phyloP scores from a whole-genome alignment of 306 rosid species.

The Boehmeria nivea region DNA sequence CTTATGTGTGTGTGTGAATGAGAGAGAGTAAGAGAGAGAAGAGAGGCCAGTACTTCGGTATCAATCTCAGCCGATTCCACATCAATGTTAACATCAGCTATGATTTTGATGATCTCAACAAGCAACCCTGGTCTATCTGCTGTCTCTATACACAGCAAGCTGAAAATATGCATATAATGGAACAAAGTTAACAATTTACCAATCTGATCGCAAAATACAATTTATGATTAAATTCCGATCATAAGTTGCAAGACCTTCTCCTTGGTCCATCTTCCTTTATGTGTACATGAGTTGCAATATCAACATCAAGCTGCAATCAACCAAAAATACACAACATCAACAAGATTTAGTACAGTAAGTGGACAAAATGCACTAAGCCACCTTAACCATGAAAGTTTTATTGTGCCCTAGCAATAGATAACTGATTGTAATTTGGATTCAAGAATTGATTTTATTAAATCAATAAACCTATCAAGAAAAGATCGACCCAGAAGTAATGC shows the following conservation, averaged over 20 bases:
- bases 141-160: slow-evolving; percentile 85
- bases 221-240: slow-evolving; percentile 9
- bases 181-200: slow-evolving; percentile 12
- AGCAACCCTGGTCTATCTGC: slow-evolving; percentile 91
- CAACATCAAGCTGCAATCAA: slow-evolving; percentile 57
- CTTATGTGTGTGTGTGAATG: not conserved
- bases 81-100: slow-evolving; percentile 83
- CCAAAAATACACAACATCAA: too few species aligned
- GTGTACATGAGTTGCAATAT: slow-evolving; percentile 69
- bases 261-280: slow-evolving; percentile 86
- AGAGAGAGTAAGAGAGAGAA: slow-evolving; percentile 13
- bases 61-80: slow-evolving; percentile 96
- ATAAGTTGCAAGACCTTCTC: slow-evolving; percentile 65
- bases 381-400: not conserved
- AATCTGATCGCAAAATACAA: not conserved
- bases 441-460: too few species aligned
- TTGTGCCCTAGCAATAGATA: too few species aligned
- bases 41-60: slow-evolving; percentile 53
- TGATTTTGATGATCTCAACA: slow-evolving; percentile 74
- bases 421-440: too few species aligned
- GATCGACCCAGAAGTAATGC: too few species aligned
- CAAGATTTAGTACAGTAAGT: too few species aligned
- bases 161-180: slow-evolving; percentile 22
- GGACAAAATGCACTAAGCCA: not conserved
- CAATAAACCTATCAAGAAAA: too few species aligned